Percentiles rank a stretch among this genome's conserved stretches.
phyloP scores from a whole-genome alignment of 1,139 yeast genomes.

The Magnusiomyces tetraspermus region DNA sequence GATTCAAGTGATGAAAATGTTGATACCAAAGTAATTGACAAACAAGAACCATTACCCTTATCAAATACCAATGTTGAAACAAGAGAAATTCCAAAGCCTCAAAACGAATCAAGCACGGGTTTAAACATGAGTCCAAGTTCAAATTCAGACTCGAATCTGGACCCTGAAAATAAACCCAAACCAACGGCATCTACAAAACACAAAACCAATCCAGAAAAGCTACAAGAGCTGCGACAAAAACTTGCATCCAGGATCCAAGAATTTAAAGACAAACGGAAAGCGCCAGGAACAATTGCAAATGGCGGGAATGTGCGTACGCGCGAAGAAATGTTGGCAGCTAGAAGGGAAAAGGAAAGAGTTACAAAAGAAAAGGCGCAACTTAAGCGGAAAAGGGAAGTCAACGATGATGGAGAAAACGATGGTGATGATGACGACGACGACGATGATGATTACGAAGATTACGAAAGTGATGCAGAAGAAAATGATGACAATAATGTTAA shows the following conservation, averaged over 20 bases:
- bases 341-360: conserved; percentile 34
- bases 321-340: conserved; percentile 35
- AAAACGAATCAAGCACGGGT: too few relatives aligned
- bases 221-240: conserved; percentile 58
- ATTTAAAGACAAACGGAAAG: conserved; percentile 75
- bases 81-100: too few relatives aligned
- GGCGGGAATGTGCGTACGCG: conserved; percentile 72
- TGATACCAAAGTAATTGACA: conserved; percentile 15
- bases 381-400: conserved; percentile 22
- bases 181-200: conserved; percentile 38
- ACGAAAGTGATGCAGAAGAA: conserved; percentile 17
- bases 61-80: too few relatives aligned
- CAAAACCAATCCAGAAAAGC: conserved; percentile 31
- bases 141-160: conserved; percentile 33
- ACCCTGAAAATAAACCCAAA: conserved; percentile 14
- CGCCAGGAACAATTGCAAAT: conserved; percentile 70
- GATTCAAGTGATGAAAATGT: conserved; percentile 15
- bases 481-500: conserved; percentile 13
- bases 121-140: conserved; percentile 21
- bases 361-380: conserved; percentile 36
- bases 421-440: conserved; percentile 1
- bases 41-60: too few relatives aligned
- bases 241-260: conserved; percentile 62
- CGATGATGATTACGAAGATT: conserved; percentile 10
- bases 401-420: conserved; percentile 10